A percentile compares a stretch with the other conserved stretches of the same genome.
These are phyloP conservation scores for Fusarium tricinctum DNA, from an alignment of 2,329 filamentous ascomycete species.

Conservation along the genomic window DNA sequence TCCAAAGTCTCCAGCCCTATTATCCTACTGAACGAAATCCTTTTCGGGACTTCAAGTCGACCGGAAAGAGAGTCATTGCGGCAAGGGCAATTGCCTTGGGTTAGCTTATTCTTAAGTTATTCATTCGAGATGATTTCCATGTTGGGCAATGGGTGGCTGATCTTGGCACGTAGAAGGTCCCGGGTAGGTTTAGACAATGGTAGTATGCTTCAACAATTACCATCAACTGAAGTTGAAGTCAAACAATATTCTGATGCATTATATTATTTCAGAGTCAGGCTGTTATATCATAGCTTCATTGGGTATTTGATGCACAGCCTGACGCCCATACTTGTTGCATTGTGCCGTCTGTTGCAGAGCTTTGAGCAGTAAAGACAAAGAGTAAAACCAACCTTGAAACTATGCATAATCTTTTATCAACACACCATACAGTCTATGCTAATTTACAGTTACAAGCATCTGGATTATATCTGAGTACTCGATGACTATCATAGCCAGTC, in stretches of 20 bases:
- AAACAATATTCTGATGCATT: neutral
- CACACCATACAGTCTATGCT: too few relatives aligned
- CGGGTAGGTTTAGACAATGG: conserved; percentile 26
- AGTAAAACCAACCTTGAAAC: conserved; percentile 32
- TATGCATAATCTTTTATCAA: conserved; percentile 26
- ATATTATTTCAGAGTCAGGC: neutral
- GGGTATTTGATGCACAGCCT: neutral
- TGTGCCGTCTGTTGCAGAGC: neutral
- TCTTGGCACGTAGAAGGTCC: conserved; percentile 15
- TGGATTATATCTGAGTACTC: too few relatives aligned
- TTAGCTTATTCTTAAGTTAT: neutral
- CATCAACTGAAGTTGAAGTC: neutral
- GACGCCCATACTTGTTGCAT: neutral
- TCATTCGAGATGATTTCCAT: neutral
- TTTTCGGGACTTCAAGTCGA: conserved; percentile 6
- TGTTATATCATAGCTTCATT: neutral
- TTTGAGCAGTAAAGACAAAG: neutral
- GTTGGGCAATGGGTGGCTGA: neutral
- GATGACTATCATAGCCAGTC: too few relatives aligned
- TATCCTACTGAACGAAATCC: neutral
- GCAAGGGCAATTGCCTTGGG: neutral
- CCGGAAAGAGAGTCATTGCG: conserved; percentile 9
- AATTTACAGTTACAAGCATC: too few relatives aligned
- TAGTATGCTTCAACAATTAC: neutral
- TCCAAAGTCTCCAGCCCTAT: conserved; percentile 27